Conservation (phyloP, 2,329 filamentous ascomycete genomes). For the Aspergillus spinulosporus region DNA sequence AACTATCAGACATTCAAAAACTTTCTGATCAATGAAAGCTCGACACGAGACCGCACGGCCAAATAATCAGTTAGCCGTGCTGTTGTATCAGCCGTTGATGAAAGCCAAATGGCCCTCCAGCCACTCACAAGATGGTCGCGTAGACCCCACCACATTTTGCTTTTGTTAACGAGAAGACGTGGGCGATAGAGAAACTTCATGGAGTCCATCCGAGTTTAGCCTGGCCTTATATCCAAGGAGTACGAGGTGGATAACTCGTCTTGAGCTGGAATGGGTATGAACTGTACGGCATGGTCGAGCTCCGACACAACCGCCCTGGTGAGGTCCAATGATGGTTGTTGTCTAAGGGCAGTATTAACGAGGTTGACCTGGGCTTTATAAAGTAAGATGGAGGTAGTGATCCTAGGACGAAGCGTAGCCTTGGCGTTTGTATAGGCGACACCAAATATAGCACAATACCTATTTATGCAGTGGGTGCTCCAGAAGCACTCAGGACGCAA, state of each 20-base stretch:
- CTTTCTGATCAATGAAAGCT: slow-evolving; percentile 3
- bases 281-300: background rate
- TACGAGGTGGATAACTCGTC: background rate
- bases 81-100: background rate
- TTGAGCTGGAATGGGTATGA: background rate
- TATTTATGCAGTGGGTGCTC: background rate
- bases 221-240: background rate
- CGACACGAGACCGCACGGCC: slow-evolving; percentile 2
- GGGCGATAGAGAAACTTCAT: background rate
- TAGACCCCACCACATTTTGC: slow-evolving; percentile 7
- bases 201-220: background rate
- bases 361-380: background rate
- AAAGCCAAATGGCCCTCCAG: background rate
- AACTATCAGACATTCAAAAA: no score
- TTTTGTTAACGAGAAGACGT: background rate
- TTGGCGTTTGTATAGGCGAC: background rate
- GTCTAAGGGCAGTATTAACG: background rate
- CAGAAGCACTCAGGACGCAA: background rate
- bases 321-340: background rate
- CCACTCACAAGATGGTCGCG: slow-evolving; percentile 7
- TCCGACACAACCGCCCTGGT: no score
- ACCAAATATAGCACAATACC: background rate
- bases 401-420: background rate
- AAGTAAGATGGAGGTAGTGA: no score
- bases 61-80: slow-evolving; percentile 3